These are phyloP conservation scores for Forsythia viridissima DNA, from an alignment of 257 asterid genomes.

Conservation along the genomic window DNA sequence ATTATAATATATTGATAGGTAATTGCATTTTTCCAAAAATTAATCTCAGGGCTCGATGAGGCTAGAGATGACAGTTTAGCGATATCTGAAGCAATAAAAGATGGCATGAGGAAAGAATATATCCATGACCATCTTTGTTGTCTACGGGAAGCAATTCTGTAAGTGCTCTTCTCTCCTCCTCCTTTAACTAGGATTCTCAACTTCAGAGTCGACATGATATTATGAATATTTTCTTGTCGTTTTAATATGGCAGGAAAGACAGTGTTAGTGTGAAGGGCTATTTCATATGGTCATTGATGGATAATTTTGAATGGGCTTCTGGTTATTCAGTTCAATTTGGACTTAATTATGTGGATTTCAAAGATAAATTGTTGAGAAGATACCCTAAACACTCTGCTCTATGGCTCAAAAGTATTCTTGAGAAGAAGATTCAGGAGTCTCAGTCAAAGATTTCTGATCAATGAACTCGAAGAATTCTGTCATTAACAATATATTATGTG, in stretches of 20 bases:
- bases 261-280: slow-evolving; percentile 49
- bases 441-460: slow-evolving; percentile 22
- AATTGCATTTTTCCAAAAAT: neutral
- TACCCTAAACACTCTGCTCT: slow-evolving; percentile 41
- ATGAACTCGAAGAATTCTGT: slow-evolving; percentile 8
- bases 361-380: slow-evolving; percentile 21
- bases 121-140: slow-evolving; percentile 40
- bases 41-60: slow-evolving; percentile 34
- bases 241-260: slow-evolving; percentile 34
- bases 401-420: slow-evolving; percentile 39
- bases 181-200: neutral
- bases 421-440: slow-evolving; percentile 1
- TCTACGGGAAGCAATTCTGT: slow-evolving; percentile 38
- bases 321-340: slow-evolving; percentile 46
- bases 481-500: neutral
- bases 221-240: too few species aligned
- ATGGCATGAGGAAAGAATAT: slow-evolving; percentile 32
- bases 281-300: slow-evolving; percentile 46
- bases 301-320: slow-evolving; percentile 31
- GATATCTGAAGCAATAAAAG: slow-evolving; percentile 30
- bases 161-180: neutral
- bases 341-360: slow-evolving; percentile 37
- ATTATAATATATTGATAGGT: neutral
- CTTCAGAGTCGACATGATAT: neutral
- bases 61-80: slow-evolving; percentile 24